phyloP scores from a whole-genome alignment of 352 stramenopile genomes.

The Phytophthora hibernalis region DNA sequence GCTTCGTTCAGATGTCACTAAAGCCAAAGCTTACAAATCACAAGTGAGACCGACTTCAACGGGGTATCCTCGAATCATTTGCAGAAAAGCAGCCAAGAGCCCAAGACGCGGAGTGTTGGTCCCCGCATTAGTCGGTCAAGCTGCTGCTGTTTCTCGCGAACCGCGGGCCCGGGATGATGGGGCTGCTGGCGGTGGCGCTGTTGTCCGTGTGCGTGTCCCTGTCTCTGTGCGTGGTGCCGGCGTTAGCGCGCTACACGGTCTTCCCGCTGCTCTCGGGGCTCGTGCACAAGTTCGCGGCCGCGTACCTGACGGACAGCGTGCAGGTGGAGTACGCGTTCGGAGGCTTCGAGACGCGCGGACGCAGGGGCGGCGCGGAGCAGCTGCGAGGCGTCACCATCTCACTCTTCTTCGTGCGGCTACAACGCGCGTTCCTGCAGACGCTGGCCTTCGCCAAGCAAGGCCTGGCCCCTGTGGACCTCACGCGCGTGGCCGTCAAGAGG shows the following conservation, averaged over 20 bases:
- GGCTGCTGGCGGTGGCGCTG: conserved; percentile 55
- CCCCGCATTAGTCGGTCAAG: conserved; percentile 22
- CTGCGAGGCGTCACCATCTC: conserved; percentile 57
- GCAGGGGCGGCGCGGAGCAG: conserved; percentile 21
- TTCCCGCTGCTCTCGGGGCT: conserved; percentile 66
- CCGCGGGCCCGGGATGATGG: conserved; percentile 47
- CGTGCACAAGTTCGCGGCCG: conserved; percentile 58
- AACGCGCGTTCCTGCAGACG: conserved; percentile 59
- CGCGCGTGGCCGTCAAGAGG: conserved; percentile 47
- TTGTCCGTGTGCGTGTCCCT: conserved; percentile 64
- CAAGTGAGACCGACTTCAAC: conserved; percentile 15
- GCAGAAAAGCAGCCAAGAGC: conserved; percentile 10
- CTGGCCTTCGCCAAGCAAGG: conserved; percentile 68
- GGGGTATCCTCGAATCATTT: conserved; percentile 18
- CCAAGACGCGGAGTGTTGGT: conserved; percentile 30
- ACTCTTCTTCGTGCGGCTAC: conserved; percentile 63
- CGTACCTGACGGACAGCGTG: conserved; percentile 63
- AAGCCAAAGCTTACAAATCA: background rate
- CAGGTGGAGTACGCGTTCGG: conserved; percentile 60
- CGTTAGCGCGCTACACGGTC: conserved; percentile 59
- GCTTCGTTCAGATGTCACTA: background rate
- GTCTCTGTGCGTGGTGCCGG: conserved; percentile 69
- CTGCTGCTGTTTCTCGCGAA: conserved; percentile 42
- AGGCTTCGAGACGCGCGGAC: conserved; percentile 46
- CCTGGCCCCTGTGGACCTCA: conserved; percentile 52